These are phyloP conservation scores for Russula sp. DNA, from an alignment of 768 basidiomycete genomes.

Conservation along the genomic window DNA sequence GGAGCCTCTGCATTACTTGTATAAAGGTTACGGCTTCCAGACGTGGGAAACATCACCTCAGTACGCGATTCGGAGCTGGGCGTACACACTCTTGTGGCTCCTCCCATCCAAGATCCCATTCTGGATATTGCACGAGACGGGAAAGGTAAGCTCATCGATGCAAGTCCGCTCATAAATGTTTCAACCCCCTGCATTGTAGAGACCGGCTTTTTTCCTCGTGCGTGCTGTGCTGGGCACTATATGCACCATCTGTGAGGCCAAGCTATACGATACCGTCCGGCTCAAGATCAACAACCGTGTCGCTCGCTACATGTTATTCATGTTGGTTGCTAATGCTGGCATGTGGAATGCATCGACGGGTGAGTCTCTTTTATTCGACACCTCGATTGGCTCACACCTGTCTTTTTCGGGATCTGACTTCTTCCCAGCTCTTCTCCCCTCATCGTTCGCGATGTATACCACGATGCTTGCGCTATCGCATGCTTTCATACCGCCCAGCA, in stretches of 20 bases:
- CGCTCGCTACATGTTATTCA: conserved; percentile 91
- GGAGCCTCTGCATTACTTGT: conserved; percentile 94
- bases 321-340: conserved; percentile 79
- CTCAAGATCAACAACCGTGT: conserved; percentile 84
- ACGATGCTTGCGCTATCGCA: conserved; percentile 75
- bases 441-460: conserved; percentile 92
- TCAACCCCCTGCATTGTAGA: conserved; percentile 44
- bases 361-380: conserved; percentile 38
- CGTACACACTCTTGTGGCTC: conserved; percentile 84
- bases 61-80: conserved; percentile 93
- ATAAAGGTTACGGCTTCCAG: conserved; percentile 86
- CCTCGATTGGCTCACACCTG: not conserved
- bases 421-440: conserved; percentile 81
- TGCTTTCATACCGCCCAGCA: conserved; percentile 56
- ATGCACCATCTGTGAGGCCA: conserved; percentile 73
- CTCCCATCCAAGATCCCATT: conserved; percentile 58
- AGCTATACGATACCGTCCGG: conserved; percentile 76
- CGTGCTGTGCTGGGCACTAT: conserved; percentile 74
- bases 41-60: conserved; percentile 95
- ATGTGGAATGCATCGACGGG: conserved; percentile 93
- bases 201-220: conserved; percentile 85
- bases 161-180: conserved; percentile 23
- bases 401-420: conserved; percentile 22
- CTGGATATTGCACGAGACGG: conserved; percentile 49
- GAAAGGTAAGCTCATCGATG: conserved; percentile 57